Evolutionary conservation across 208 protist genomes (phyloP).

Genomic region (Porcisia deanei): DNA sequence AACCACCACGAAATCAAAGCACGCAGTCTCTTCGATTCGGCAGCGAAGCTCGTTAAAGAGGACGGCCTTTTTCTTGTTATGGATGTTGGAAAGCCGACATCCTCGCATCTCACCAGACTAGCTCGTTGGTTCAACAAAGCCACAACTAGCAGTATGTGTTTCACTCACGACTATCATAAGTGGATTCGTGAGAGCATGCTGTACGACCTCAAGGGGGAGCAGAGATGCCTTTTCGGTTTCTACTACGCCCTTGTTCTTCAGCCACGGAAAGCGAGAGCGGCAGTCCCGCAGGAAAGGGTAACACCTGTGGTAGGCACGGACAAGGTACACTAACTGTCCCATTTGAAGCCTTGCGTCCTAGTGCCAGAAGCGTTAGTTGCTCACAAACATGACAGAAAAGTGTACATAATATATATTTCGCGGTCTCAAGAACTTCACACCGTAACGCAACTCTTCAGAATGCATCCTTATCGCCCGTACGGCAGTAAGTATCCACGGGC

Average conservation of each 20-base stretch:
- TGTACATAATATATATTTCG: not conserved
- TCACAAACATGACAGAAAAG: not conserved
- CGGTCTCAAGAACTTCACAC: not conserved
- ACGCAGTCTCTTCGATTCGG: slow-evolving; percentile 58
- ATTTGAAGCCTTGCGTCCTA: not conserved
- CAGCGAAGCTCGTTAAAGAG: slow-evolving; percentile 45
- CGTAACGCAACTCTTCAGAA: not conserved
- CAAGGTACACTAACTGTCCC: not conserved
- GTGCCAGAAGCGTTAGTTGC: not conserved
- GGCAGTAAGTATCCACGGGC: not conserved
- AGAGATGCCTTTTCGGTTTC: slow-evolving; percentile 60
- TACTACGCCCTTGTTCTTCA: slow-evolving; percentile 68
- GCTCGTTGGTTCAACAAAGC: slow-evolving; percentile 56
- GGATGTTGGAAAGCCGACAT: slow-evolving; percentile 72
- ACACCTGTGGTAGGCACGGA: not conserved
- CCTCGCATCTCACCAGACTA: slow-evolving; percentile 31
- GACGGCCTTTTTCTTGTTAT: slow-evolving; percentile 75
- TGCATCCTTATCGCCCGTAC: not conserved
- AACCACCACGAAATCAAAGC: slow-evolving; percentile 49
- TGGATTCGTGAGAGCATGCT: slow-evolving; percentile 72
- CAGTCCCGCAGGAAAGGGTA: not conserved
- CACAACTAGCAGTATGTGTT: slow-evolving; percentile 70
- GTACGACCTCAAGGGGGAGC: slow-evolving; percentile 65
- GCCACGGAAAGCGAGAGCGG: not conserved
- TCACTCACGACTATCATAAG: slow-evolving; percentile 75